Evolutionary conservation across 345 rosid species (phyloP), one percentile per base, ranked within the genome.

Genomic region (Aethionema arabicum): DNA sequence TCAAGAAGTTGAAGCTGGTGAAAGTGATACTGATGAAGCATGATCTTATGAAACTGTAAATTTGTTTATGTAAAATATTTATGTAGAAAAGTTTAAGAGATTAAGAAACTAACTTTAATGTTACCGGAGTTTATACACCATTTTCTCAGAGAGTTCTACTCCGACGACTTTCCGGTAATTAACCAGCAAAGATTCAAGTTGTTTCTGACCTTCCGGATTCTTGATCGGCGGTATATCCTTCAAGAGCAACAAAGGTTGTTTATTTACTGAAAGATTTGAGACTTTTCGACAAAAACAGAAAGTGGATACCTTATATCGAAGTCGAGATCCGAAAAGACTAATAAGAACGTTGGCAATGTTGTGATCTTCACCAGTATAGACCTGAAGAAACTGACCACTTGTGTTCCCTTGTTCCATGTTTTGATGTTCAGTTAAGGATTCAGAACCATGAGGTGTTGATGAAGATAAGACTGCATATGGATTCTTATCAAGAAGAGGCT

Each of bases 21-120:
- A 88, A 7, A 93, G 97, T 40, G 97, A 88, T 75, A 83, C 90
- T 30, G 98, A 91, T 70, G 95, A 91, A 70, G 90, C 65, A 74
- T 91, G 74, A 85, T 65, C 66, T 49, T 57, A 30, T 7, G 44
- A 63, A 33, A 8, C 21, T 57, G 56, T 11, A 31, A 53, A 61
- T 32, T 62, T 38, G 63, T 61, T 61, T 35, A 63, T 70, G 74
- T 70, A 70, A 40, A 70, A 1, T 48, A 42, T 29, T 29, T 35
- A 68, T 61, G 67, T 52, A 46, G 50, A 69, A 32, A 46, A 37
- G 14, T 45, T 45, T 2, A 43, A 14, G 21, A 36, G 56, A 12
- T 56, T 13, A 2, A 44, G 43, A 46, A 32, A 5, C 41, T 14
- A 69, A 42, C 43, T 47, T 35, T 61, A 40, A 27, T 53, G 66